A percentile compares a stretch with the other conserved stretches of the same genome.
phyloP scores from a whole-genome alignment of 2,329 filamentous ascomycete species.

The Lachnellula hyalina region DNA sequence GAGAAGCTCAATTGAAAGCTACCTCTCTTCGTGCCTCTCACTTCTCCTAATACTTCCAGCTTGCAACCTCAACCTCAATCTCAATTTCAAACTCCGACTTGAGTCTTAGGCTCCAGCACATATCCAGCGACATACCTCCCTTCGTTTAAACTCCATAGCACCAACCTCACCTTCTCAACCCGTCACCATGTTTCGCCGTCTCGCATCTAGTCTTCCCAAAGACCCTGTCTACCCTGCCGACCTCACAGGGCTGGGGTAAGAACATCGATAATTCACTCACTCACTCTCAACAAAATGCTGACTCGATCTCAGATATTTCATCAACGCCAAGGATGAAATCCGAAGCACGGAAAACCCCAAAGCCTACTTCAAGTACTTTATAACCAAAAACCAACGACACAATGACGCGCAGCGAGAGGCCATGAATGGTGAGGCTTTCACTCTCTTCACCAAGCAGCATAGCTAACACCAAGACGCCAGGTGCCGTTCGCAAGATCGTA shows the following conservation, averaged over 20 bases:
- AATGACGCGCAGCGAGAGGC: slow-evolving; percentile 71
- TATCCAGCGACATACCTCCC: background rate
- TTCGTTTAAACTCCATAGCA: too few species aligned
- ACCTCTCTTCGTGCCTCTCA: too few species aligned
- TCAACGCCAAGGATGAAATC: slow-evolving; percentile 72
- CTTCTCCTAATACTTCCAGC: too few species aligned
- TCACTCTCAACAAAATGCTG: slow-evolving; percentile 2
- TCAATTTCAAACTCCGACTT: too few species aligned
- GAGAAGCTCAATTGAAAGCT: too few species aligned
- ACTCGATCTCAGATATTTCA: slow-evolving; percentile 58
- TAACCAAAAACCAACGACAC: slow-evolving; percentile 67
- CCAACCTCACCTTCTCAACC: background rate
- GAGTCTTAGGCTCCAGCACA: too few species aligned
- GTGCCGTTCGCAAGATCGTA: slow-evolving; percentile 57
- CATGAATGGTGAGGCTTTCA: slow-evolving; percentile 58
- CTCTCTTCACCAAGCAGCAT: background rate
- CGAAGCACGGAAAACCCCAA: slow-evolving; percentile 63
- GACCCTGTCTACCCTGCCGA: slow-evolving; percentile 63
- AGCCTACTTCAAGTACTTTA: slow-evolving; percentile 67
- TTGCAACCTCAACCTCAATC: too few species aligned
- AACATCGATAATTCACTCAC: background rate
- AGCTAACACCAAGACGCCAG: slow-evolving; percentile 37
- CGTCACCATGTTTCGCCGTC: slow-evolving; percentile 67
- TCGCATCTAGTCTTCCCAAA: slow-evolving; percentile 60
- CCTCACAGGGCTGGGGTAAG: slow-evolving; percentile 68